A percentile compares a stretch with the other conserved stretches of the same genome.
Evolutionary conservation across 805 yeast species (phyloP).

Genomic region (Candida pseudofarinosa): DNA sequence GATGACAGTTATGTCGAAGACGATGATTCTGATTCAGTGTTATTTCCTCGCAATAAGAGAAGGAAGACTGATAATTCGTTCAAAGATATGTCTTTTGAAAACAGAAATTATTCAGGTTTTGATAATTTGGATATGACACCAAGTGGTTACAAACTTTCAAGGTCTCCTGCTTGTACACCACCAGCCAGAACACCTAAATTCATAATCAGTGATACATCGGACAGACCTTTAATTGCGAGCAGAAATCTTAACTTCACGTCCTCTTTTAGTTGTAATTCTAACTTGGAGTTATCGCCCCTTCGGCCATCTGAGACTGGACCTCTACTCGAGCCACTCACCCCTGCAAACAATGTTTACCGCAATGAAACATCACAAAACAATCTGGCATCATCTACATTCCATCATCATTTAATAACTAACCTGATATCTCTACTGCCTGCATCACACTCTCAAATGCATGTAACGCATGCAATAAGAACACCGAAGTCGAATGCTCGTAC

Average conservation of each 20-base stretch:
- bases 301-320: slow-evolving; percentile 61
- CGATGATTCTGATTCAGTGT: slow-evolving; percentile 13
- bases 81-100: slow-evolving; percentile 8
- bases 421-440: neutral
- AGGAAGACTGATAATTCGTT: slow-evolving; percentile 5
- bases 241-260: slow-evolving; percentile 52
- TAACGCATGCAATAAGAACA: slow-evolving; percentile 20
- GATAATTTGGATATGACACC: slow-evolving; percentile 6
- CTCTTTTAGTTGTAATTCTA: slow-evolving; percentile 62
- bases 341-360: slow-evolving; percentile 28
- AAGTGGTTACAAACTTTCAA: slow-evolving; percentile 2
- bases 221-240: slow-evolving; percentile 37
- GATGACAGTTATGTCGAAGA: slow-evolving; percentile 15
- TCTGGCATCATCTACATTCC: slow-evolving; percentile 1
- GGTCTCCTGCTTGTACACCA: slow-evolving; percentile 5
- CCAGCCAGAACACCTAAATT: slow-evolving; percentile 16
- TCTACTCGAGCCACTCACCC: slow-evolving; percentile 60
- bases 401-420: neutral
- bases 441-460: slow-evolving; percentile 3
- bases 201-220: slow-evolving; percentile 32
- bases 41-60: slow-evolving; percentile 14
- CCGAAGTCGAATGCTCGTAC: slow-evolving; percentile 35
- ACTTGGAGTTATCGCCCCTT: slow-evolving; percentile 60
- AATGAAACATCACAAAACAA: slow-evolving; percentile 1
- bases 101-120: slow-evolving; percentile 6